Evolutionary conservation across 495 filamentous ascomycete species (phyloP).

Genomic region (Astrocystis sublimbata): DNA sequence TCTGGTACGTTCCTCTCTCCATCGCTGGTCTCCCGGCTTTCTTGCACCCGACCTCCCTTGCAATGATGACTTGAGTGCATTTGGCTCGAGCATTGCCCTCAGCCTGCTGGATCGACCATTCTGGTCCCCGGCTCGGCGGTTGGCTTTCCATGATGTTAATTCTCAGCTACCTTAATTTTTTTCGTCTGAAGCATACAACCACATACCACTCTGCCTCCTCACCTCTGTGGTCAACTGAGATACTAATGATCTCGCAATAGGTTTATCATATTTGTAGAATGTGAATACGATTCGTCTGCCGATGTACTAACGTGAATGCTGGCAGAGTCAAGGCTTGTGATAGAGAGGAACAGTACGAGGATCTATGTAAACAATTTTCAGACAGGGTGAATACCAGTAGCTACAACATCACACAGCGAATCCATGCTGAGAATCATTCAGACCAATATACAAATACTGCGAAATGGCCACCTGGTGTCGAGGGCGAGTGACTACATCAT

Average conservation of each 20-base stretch:
- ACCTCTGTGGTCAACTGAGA: slow-evolving; percentile 9
- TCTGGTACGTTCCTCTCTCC: slow-evolving; percentile 26
- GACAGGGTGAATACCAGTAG: slow-evolving; percentile 57
- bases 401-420: slow-evolving; percentile 31
- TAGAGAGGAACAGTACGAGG: slow-evolving; percentile 77
- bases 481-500: slow-evolving; percentile 94
- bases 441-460: slow-evolving; percentile 74
- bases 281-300: neutral
- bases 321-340: slow-evolving; percentile 93
- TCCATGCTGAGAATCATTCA: slow-evolving; percentile 62
- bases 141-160: slow-evolving; percentile 90
- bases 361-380: slow-evolving; percentile 73
- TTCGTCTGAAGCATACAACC: slow-evolving; percentile 69
- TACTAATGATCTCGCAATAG: slow-evolving; percentile 24
- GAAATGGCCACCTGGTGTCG: slow-evolving; percentile 93
- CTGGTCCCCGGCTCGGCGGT: slow-evolving; percentile 28
- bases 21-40: slow-evolving; percentile 26
- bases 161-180: slow-evolving; percentile 91
- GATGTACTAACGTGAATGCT: slow-evolving; percentile 20
- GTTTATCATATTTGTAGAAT: slow-evolving; percentile 13
- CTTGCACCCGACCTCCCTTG: slow-evolving; percentile 25
- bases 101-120: slow-evolving; percentile 40
- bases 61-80: slow-evolving; percentile 99
- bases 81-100: slow-evolving; percentile 94
- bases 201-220: slow-evolving; percentile 15